A percentile compares a stretch with the other conserved stretches of the same genome.
Evolutionary conservation across 306 rosid species (phyloP).

Genomic region (Vigna mungo): DNA sequence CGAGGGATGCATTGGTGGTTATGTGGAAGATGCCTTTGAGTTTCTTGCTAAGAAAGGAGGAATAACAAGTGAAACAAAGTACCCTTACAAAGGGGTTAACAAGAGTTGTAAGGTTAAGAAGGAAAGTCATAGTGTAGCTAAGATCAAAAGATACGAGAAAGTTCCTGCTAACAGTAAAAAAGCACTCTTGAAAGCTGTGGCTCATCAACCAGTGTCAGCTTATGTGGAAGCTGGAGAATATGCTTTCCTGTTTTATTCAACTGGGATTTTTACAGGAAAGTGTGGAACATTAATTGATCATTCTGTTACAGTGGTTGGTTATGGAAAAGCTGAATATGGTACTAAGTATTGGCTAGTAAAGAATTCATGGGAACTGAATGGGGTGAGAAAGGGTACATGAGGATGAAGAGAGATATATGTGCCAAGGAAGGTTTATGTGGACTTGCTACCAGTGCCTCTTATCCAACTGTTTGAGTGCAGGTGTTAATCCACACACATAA

Average conservation of each 20-base stretch:
- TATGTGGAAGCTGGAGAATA: not conserved
- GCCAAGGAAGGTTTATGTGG: slow-evolving; percentile 37
- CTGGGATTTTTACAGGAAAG: slow-evolving; percentile 23
- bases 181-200: slow-evolving; percentile 20
- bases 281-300: slow-evolving; percentile 25
- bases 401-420: slow-evolving; percentile 16
- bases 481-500: not conserved
- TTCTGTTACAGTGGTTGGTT: slow-evolving; percentile 21
- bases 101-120: slow-evolving; percentile 12
- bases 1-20: slow-evolving; percentile 22
- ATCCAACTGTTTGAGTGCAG: slow-evolving; percentile 22
- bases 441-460: slow-evolving; percentile 12
- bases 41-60: slow-evolving; percentile 16
- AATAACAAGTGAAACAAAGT: slow-evolving; percentile 10
- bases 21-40: slow-evolving; percentile 15
- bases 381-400: slow-evolving; percentile 58
- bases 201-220: slow-evolving; percentile 39
- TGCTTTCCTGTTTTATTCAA: slow-evolving; percentile 15
- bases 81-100: slow-evolving; percentile 25
- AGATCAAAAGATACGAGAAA: slow-evolving; percentile 17
- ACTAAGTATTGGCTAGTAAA: slow-evolving; percentile 43
- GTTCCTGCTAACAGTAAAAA: slow-evolving; percentile 19
- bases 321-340: slow-evolving; percentile 1
- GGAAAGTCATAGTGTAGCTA: not conserved
- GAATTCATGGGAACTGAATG: slow-evolving; percentile 50